Evolutionary conservation across 2,329 filamentous ascomycete species (phyloP), one percentile per base, ranked within the genome.

Genomic region (Fusarium acutatum): DNA sequence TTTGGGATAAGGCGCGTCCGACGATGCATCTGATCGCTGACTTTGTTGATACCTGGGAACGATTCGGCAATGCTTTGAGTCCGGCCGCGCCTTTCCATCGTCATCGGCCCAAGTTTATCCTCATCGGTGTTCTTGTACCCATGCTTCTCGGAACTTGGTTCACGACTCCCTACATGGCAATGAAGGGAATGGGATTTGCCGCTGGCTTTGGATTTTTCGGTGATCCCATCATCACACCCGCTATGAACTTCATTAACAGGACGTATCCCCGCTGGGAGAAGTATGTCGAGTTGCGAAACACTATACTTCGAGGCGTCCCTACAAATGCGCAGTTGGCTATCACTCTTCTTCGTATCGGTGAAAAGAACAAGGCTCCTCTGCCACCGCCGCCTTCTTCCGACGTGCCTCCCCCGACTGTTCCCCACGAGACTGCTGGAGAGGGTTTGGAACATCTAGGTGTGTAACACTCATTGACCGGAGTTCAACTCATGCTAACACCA

Each of bases 281-380:
- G 74, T 84, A 94, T 12, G 84, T 96, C 22, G 91, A 95, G 76
- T 82, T 94, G 17, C 88, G 92, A 54, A 94, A 94, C 75, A 94
- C 92, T 0, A 80, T 96, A 3, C 88, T 97, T 57, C 94, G 93
- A 78, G 93, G 94, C 6, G 91, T 96, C 0, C 94, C 94, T 2
- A 97, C 94, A 4, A 96, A 97, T 79, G 93, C 94, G 7, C 94
- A 97, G 78, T 88, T 97, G 24, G 91, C 94, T 0, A 84, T 97
- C 34, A 97, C 94, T 0, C 86, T 97, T 4, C 89, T 97, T 17
- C 92, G 94, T 10, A 90, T 96, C 35, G 94, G 94, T 44, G 94
- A 97, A 82, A 89, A 89, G 17, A 95, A 95, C 82, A 93, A 93
- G 73, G 91, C 93, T 1, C 94, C 94, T 1, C 82, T 97, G 0